Conservation (phyloP, 257 asterid species). For the Nyctanthes arbortristis region DNA sequence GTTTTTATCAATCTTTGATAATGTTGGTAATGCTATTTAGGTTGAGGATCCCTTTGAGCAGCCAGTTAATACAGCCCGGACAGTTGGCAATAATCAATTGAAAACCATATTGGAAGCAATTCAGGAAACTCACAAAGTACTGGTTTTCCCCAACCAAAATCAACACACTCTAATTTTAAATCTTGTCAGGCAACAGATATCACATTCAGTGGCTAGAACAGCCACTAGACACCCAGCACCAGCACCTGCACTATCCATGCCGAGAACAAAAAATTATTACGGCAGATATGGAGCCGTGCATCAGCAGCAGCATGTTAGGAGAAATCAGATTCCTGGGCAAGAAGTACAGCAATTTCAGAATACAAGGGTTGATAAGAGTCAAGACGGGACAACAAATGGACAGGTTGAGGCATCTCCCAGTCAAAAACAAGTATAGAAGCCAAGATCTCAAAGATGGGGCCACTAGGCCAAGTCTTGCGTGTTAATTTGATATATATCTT, state of each 20-base stretch:
- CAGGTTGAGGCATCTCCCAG: conserved; percentile 38
- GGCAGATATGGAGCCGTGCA: conserved; percentile 31
- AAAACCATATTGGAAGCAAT: conserved; percentile 56
- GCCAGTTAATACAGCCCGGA: conserved; percentile 81
- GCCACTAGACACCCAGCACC: conserved; percentile 35
- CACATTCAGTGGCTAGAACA: conserved; percentile 32
- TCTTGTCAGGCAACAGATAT: conserved; percentile 55
- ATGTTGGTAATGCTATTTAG: conserved; percentile 38
- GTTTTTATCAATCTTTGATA: background rate
- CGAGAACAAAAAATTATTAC: conserved; percentile 18
- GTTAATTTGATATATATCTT: background rate
- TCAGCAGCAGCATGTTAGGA: conserved; percentile 26
- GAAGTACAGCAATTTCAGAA: conserved; percentile 29
- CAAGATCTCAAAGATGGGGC: conserved; percentile 37
- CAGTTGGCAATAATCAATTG: conserved; percentile 54
- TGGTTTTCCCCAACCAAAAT: conserved; percentile 42
- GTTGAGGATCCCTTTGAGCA: conserved; percentile 99
- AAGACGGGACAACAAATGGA: too few relatives aligned
- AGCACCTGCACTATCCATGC: conserved; percentile 3
- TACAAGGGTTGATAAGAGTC: too few relatives aligned
- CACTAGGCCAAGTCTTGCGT: background rate
- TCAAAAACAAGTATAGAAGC: conserved; percentile 57
- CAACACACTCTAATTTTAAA: conserved; percentile 34
- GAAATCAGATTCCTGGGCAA: conserved; percentile 29
- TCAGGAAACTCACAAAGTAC: conserved; percentile 44